A percentile compares a stretch with the other conserved stretches of the same genome.
These are phyloP conservation scores for Erigeron canadensis DNA, from an alignment of 129 eudicot genomes.

Conservation along the genomic window DNA sequence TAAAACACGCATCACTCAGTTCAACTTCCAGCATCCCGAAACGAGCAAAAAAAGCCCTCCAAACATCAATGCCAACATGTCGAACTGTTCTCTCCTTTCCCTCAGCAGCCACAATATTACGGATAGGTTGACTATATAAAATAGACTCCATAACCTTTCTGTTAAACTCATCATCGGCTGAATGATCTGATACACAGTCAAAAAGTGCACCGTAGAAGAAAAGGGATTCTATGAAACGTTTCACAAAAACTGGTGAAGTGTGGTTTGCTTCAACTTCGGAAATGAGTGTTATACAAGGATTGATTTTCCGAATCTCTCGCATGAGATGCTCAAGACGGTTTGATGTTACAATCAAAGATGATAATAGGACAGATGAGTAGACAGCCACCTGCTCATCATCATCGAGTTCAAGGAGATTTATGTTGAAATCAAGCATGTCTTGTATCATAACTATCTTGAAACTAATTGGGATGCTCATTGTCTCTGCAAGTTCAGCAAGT, in stretches of 20 bases:
- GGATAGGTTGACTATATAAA: conserved; percentile 29
- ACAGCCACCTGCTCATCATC: conserved; percentile 1
- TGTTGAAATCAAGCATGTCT: not conserved
- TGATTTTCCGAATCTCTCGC: conserved; percentile 1
- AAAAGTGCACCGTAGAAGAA: conserved; percentile 4
- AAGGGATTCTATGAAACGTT: not conserved
- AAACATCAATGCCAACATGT: conserved; percentile 39
- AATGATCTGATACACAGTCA: conserved; percentile 19
- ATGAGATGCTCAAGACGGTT: not conserved
- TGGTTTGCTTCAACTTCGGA: conserved; percentile 4
- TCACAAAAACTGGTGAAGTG: conserved; percentile 19
- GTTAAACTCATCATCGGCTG: not conserved
- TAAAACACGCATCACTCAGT: conserved; percentile 28
- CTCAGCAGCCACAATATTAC: conserved; percentile 51
- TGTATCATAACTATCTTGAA: not conserved
- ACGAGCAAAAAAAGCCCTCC: conserved; percentile 48
- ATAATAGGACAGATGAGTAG: not conserved
- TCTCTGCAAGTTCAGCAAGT: conserved; percentile 3
- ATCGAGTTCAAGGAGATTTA: conserved; percentile 1
- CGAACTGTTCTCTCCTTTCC: conserved; percentile 46
- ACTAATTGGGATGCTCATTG: conserved; percentile 7
- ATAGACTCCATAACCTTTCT: conserved; percentile 34
- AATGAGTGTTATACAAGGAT: conserved; percentile 1
- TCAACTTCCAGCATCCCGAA: conserved; percentile 43
- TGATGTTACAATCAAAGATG: not conserved